Conservation (phyloP, 2,329 filamentous ascomycete genomes). For the Cercospora sp. region DNA sequence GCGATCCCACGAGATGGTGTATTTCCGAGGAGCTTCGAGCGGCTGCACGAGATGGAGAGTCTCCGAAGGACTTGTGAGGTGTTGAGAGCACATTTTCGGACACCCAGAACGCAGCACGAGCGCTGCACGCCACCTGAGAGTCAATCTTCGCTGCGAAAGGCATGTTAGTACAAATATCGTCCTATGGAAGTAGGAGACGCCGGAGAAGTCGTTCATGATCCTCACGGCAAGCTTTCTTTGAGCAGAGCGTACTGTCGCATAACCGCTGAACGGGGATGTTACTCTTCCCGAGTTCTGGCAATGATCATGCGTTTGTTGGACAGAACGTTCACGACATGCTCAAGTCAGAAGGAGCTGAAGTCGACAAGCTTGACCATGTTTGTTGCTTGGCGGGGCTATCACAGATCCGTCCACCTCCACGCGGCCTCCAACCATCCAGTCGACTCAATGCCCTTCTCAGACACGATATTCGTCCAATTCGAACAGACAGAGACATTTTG, state of each 20-base stretch:
- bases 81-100: background rate
- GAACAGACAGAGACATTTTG: background rate
- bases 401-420: background rate
- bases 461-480: background rate
- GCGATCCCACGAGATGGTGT: background rate
- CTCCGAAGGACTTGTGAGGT: background rate
- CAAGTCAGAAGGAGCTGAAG: background rate
- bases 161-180: background rate
- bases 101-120: background rate
- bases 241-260: background rate
- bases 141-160: background rate
- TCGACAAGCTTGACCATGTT: background rate
- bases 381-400: background rate
- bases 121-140: background rate
- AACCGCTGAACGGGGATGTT: background rate
- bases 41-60: background rate
- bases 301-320: background rate
- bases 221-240: background rate
- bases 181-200: background rate
- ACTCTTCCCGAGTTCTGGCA: background rate
- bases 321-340: background rate
- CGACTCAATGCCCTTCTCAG: background rate
- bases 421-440: background rate
- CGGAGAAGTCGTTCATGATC: background rate
- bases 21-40: background rate